Percentiles rank a stretch among this genome's conserved stretches.
These are phyloP conservation scores for Pulveroboletus sp. DNA, from an alignment of 768 basidiomycete species.

Conservation along the genomic window DNA sequence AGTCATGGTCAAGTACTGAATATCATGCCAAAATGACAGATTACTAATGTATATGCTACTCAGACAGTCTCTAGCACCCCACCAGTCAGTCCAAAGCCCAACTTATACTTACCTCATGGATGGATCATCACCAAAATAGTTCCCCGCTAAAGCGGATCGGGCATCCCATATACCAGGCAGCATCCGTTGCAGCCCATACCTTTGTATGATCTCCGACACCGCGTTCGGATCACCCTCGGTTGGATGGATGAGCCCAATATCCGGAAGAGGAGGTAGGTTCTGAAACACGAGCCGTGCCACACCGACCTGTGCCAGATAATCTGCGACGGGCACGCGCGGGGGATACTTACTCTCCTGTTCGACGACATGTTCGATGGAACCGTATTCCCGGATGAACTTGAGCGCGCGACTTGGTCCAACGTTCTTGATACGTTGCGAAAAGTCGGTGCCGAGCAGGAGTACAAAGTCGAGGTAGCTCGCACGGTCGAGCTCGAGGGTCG, in stretches of 20 bases:
- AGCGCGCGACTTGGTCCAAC: slow-evolving; percentile 78
- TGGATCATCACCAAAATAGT: slow-evolving; percentile 67
- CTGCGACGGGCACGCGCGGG: slow-evolving; percentile 42
- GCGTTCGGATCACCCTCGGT: slow-evolving; percentile 38
- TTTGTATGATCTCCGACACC: slow-evolving; percentile 45
- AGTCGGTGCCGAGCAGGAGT: slow-evolving; percentile 87
- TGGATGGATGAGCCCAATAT: slow-evolving; percentile 33
- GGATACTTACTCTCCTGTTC: slow-evolving; percentile 48
- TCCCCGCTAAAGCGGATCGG: slow-evolving; percentile 49
- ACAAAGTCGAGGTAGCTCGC: slow-evolving; percentile 76
- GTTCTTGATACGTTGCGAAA: slow-evolving; percentile 78
- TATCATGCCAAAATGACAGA: neutral
- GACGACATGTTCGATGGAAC: slow-evolving; percentile 69
- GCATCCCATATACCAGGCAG: slow-evolving; percentile 40
- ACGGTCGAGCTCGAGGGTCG: slow-evolving; percentile 52
- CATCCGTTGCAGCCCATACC: slow-evolving; percentile 46
- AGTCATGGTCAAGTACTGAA: no score
- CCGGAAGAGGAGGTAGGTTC: slow-evolving; percentile 62
- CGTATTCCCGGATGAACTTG: slow-evolving; percentile 66
- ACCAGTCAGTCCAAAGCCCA: neutral
- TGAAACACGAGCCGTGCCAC: slow-evolving; percentile 61
- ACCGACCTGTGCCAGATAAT: slow-evolving; percentile 63
- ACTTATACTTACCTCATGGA: slow-evolving; percentile 17
- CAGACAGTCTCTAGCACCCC: neutral
- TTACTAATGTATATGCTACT: neutral